Percentiles rank a stretch among this genome's conserved stretches.
Conservation (phyloP, 176 grass and related monocot genomes). For the Otatea glauca region DNA sequence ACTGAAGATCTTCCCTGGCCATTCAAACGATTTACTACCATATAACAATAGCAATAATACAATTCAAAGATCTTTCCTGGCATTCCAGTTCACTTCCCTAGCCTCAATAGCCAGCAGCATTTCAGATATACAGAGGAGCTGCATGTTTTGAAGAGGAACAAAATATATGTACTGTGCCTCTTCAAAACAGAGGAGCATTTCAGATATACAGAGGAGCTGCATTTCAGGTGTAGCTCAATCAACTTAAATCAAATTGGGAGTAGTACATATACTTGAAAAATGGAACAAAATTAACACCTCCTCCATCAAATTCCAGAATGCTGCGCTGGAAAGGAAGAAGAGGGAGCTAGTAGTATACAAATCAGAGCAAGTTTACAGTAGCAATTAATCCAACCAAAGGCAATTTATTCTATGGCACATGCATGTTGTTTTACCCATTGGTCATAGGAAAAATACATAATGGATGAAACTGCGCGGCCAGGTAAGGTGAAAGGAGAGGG, state of each 20-base stretch:
- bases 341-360: background rate
- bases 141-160: background rate
- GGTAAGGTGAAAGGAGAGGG: background rate
- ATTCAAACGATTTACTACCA: background rate
- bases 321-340: background rate
- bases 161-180: background rate
- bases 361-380: background rate
- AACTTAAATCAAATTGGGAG: background rate
- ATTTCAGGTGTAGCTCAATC: background rate
- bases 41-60: background rate
- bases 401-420: background rate
- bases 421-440: background rate
- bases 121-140: background rate
- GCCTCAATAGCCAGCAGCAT: background rate
- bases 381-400: conserved; percentile 7
- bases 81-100: background rate
- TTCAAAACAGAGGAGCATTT: too few species aligned
- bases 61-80: background rate
- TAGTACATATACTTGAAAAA: background rate
- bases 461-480: background rate
- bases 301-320: background rate
- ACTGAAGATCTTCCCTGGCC: background rate
- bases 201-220: too few species aligned
- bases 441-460: background rate
- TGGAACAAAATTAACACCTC: background rate